phyloP scores from a whole-genome alignment of 2,329 filamentous ascomycete genomes.

The Fusarium lateritium region DNA sequence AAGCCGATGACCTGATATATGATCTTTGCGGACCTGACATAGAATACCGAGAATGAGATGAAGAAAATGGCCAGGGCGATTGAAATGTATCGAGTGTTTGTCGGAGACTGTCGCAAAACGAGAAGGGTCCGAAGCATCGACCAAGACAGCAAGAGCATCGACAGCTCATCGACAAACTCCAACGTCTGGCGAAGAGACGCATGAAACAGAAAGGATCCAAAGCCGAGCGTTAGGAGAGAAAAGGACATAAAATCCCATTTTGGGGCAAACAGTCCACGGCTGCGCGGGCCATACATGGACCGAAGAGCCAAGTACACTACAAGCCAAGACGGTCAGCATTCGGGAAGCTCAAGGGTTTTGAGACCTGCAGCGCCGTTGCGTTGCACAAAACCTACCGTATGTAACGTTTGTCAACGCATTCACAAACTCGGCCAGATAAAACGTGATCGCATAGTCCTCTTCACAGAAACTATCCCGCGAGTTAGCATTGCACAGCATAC shows the following conservation, averaged over 20 bases:
- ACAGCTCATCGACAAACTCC: constrained; percentile 69
- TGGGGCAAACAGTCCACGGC: constrained; percentile 51
- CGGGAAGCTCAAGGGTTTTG: background rate
- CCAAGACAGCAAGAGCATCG: constrained; percentile 69
- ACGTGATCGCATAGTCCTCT: constrained; percentile 65
- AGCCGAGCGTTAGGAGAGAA: constrained; percentile 58
- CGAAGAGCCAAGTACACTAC: constrained; percentile 60
- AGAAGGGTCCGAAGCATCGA: constrained; percentile 66
- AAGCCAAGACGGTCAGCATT: constrained; percentile 15
- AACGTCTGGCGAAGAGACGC: constrained; percentile 60
- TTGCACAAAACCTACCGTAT: constrained; percentile 57
- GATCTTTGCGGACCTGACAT: constrained; percentile 60
- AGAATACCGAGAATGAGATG: constrained; percentile 58
- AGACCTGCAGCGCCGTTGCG: constrained; percentile 16
- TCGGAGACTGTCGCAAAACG: constrained; percentile 59
- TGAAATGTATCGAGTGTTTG: constrained; percentile 52
- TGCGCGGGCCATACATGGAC: constrained; percentile 54
- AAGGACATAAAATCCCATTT: constrained; percentile 59
- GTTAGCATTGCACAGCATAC: constrained; percentile 27
- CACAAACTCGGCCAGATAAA: constrained; percentile 61
- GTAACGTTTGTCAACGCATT: constrained; percentile 60
- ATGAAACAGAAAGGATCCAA: constrained; percentile 62
- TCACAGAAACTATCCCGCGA: constrained; percentile 54
- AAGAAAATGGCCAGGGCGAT: constrained; percentile 59
- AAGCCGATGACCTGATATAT: constrained; percentile 61